phyloP scores from a whole-genome alignment of 768 basidiomycete genomes.

The Suillus spraguei region DNA sequence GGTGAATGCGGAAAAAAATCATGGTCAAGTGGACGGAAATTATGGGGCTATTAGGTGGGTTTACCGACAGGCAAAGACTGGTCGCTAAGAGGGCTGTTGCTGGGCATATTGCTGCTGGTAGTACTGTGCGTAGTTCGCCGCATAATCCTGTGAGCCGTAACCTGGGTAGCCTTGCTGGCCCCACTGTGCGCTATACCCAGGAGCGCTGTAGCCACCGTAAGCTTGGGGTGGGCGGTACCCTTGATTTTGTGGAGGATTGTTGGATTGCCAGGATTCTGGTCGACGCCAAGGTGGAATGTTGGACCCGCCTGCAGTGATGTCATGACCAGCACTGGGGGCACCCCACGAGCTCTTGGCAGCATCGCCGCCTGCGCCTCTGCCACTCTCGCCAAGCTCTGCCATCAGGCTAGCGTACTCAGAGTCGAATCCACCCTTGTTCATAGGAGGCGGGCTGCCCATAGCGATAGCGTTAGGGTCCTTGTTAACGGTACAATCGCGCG shows the following conservation, averaged over 20 bases:
- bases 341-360: slow-evolving; percentile 59
- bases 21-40: slow-evolving; percentile 5
- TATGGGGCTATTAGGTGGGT: slow-evolving; percentile 6
- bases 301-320: slow-evolving; percentile 62
- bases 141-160: slow-evolving; percentile 63
- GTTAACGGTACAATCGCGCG: slow-evolving; percentile 94
- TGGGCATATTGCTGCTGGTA: slow-evolving; percentile 89
- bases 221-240: slow-evolving; percentile 75
- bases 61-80: slow-evolving; percentile 6
- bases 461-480: slow-evolving; percentile 78
- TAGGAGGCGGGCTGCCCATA: slow-evolving; percentile 47
- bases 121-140: slow-evolving; percentile 79
- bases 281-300: slow-evolving; percentile 91
- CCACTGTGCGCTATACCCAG: slow-evolving; percentile 45
- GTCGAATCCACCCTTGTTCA: slow-evolving; percentile 83
- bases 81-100: slow-evolving; percentile 45
- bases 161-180: slow-evolving; percentile 37
- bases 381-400: slow-evolving; percentile 95
- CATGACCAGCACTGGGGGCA: slow-evolving; percentile 63
- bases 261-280: slow-evolving; percentile 82
- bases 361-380: slow-evolving; percentile 56
- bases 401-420: slow-evolving; percentile 97
- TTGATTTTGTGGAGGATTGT: slow-evolving; percentile 47
- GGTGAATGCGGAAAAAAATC: slow-evolving; percentile 6
- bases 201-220: slow-evolving; percentile 47